These are phyloP conservation scores for Phialemoniopsis sp. DNA, from an alignment of 2,329 filamentous ascomycete genomes.

Conservation along the genomic window DNA sequence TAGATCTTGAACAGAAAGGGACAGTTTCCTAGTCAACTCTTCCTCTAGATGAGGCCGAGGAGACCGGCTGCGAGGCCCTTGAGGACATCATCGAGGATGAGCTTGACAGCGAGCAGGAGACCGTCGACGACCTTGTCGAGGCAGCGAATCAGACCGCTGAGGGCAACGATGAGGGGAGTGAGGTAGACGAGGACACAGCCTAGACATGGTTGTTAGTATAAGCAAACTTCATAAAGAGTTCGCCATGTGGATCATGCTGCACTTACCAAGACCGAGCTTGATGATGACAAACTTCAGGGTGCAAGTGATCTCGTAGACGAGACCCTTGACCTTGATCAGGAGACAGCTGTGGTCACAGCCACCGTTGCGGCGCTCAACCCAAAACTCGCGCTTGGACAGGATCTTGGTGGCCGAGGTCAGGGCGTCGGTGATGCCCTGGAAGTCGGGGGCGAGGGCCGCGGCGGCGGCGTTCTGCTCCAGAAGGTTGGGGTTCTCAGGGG, in stretches of 20 bases:
- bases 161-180: conserved; percentile 16
- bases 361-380: conserved; percentile 1
- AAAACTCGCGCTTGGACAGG: conserved; percentile 13
- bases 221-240: not conserved
- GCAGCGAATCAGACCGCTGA: conserved; percentile 14
- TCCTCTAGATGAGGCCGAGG: conserved; percentile 9
- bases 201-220: not conserved
- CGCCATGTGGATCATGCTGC: not conserved
- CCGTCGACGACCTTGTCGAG: conserved; percentile 17
- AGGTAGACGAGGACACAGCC: conserved; percentile 13
- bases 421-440: conserved; percentile 17
- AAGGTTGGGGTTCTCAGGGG: conserved; percentile 13
- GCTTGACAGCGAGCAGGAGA: conserved; percentile 15
- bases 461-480: conserved; percentile 13
- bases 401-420: conserved; percentile 14
- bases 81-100: conserved; percentile 13
- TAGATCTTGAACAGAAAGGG: no score
- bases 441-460: conserved; percentile 13
- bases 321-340: conserved; percentile 12
- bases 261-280: conserved; percentile 20
- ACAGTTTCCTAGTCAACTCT: no score
- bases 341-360: conserved; percentile 12
- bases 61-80: conserved; percentile 11
- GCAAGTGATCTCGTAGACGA: conserved; percentile 17
- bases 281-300: conserved; percentile 18